Base-by-base conservation (phyloP, 306 rosid species). In the Acacia acuminata region DNA sequence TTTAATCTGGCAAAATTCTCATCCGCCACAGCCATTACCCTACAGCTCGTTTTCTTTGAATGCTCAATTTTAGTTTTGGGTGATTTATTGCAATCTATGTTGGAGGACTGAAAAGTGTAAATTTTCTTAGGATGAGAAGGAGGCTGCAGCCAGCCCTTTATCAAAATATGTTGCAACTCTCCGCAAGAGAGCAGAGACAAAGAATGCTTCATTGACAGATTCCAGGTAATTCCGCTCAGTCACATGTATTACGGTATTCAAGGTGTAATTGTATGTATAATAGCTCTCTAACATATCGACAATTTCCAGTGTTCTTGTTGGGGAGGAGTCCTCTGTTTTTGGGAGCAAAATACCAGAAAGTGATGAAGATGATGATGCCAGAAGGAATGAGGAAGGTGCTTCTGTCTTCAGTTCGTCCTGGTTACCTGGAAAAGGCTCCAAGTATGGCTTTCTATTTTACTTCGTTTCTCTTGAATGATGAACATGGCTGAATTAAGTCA, bases 391-490 rank as follows among this genome's bases (percentile, higher is more conserved):
- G 64, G 79, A 90, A 83, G 97, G 96, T 71, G 76, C 84, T 67
- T 79, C 89, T 22, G 89, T 83, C 79, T 94, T 96, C 86, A 87
- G 89, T 75, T 96, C 98, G 45, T 85, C 98, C 47, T 96, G 99
- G 99, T 84, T 96, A 77, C 98, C 99, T 0, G 97, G 99, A 89
- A 88, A 76, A 43, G 88, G 79, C 67, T 48, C 91, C 20, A 91
- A 86, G 97, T 96, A 90, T 68, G 88, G 20, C 61, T 60, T 34
- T 73, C 42, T 73, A 53, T 83, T 87, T 76, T 47, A 6, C 45
- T 55, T 36, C 51, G 22, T 77, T 77, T 65, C 60, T 78, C 58
- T 42, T 24, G 20, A 34, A 63, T 45, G 63, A 66, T 44, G 68
- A 83, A 77, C 65, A 34, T 50, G 27, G 79, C 61, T 79, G 76